A percentile compares a stretch with the other conserved stretches of the same genome.
These are phyloP conservation scores for Cucurbita maxima DNA, from an alignment of 306 rosid species.

Conservation along the genomic window DNA sequence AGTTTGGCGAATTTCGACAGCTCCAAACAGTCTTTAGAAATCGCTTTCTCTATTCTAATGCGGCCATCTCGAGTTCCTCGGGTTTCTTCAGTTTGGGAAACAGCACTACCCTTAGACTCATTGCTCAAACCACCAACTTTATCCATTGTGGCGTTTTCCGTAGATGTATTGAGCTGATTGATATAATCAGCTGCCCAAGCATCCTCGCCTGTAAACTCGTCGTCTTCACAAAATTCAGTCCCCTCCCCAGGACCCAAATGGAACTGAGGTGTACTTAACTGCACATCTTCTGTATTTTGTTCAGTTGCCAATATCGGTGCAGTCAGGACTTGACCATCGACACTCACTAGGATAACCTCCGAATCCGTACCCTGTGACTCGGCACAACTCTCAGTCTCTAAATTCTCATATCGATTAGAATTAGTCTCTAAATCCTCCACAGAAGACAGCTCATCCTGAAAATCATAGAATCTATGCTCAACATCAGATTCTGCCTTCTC, in stretches of 20 bases:
- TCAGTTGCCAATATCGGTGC: constrained; percentile 80
- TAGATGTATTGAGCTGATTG: constrained; percentile 31
- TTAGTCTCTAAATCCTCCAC: constrained; percentile 53
- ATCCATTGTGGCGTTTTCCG: constrained; percentile 12
- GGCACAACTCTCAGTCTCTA: constrained; percentile 36
- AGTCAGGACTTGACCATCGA: constrained; percentile 73
- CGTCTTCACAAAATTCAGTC: constrained; percentile 55
- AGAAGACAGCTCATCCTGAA: constrained; percentile 50
- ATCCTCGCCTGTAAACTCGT: constrained; percentile 37
- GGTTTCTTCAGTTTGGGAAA: constrained; percentile 21
- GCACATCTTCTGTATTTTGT: constrained; percentile 45
- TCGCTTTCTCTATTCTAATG: constrained; percentile 17
- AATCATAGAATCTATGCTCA: constrained; percentile 49
- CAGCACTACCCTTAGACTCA: constrained; percentile 12
- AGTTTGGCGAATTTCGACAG: constrained; percentile 22
- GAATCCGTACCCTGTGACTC: constrained; percentile 51
- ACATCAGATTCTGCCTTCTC: constrained; percentile 14
- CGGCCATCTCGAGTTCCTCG: constrained; percentile 15
- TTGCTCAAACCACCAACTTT: constrained; percentile 5
- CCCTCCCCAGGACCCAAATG: constrained; percentile 84
- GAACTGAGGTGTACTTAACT: constrained; percentile 68
- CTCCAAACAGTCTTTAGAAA: constrained; percentile 51
- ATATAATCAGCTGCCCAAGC: constrained; percentile 67
- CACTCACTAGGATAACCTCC: constrained; percentile 83
- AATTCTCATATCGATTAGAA: constrained; percentile 34